Conservation (phyloP, 805 yeast genomes). For the Lipomyces spencermartinsiae region DNA sequence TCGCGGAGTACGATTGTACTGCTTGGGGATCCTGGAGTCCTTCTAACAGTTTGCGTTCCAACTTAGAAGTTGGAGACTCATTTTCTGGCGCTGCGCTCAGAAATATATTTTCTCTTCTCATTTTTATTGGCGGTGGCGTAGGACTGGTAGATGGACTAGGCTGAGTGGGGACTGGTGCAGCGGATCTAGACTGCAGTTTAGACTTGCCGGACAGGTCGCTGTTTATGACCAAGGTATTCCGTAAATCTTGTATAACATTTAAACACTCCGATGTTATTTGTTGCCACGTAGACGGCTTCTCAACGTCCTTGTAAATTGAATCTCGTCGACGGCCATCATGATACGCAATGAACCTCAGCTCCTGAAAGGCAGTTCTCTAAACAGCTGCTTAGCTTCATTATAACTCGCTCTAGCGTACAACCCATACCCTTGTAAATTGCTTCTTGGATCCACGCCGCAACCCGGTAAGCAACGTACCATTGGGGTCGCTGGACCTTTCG, state of each 20-base stretch:
- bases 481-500: slow-evolving; percentile 44
- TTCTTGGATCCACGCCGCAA: slow-evolving; percentile 39
- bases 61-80: slow-evolving; percentile 15
- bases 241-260: slow-evolving; percentile 34
- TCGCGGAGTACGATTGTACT: slow-evolving; percentile 36
- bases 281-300: slow-evolving; percentile 46
- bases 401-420: too few species aligned
- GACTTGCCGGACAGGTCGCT: background rate
- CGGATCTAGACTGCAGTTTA: background rate
- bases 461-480: slow-evolving; percentile 50
- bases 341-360: slow-evolving; percentile 45
- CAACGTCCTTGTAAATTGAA: slow-evolving; percentile 47
- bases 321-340: slow-evolving; percentile 44
- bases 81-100: slow-evolving; percentile 9
- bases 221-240: slow-evolving; percentile 12
- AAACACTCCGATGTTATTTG: slow-evolving; percentile 42
- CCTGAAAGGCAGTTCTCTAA: slow-evolving; percentile 49
- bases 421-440: slow-evolving; percentile 39
- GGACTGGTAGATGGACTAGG: slow-evolving; percentile 14
- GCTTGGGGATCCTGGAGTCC: slow-evolving; percentile 42
- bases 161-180: background rate
- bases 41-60: slow-evolving; percentile 35
- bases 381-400: background rate
- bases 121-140: slow-evolving; percentile 25
- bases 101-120: slow-evolving; percentile 32